phyloP scores from a whole-genome alignment of 2,329 filamentous ascomycete species.

The Ilyonectria mors-panacis region DNA sequence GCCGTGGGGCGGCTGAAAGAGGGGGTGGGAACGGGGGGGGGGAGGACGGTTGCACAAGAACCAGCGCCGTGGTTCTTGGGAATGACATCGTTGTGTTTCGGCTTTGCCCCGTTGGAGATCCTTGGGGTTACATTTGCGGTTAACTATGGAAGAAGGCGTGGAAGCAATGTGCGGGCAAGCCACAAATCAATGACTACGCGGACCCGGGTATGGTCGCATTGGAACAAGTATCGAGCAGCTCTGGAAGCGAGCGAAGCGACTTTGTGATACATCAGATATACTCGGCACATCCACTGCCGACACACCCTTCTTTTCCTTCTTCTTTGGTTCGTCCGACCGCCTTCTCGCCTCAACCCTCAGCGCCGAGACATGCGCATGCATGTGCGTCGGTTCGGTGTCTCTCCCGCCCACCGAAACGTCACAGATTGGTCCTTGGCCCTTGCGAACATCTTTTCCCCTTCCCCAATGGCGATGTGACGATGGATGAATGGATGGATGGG shows the following conservation, averaged over 20 bases:
- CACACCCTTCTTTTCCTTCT: not conserved
- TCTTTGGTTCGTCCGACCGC: not conserved
- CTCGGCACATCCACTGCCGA: not conserved
- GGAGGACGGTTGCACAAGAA: constrained; percentile 8
- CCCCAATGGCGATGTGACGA: too few species aligned
- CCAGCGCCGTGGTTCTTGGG: constrained; percentile 14
- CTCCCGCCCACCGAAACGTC: not conserved
- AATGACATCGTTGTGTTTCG: not conserved
- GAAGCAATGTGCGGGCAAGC: constrained; percentile 3
- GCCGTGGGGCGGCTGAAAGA: not conserved
- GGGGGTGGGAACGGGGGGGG: not conserved
- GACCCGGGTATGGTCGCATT: constrained; percentile 27
- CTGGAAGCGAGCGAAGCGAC: constrained; percentile 15
- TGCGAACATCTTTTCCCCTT: too few species aligned
- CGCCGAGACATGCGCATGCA: constrained; percentile 23
- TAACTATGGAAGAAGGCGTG: constrained; percentile 2
- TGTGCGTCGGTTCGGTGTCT: constrained; percentile 5
- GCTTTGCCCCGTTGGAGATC: not conserved
- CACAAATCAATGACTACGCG: constrained; percentile 21
- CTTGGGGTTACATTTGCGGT: not conserved
- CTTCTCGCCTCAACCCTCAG: constrained; percentile 6
- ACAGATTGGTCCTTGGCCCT: not conserved
- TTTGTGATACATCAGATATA: constrained; percentile 18
- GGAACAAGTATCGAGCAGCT: constrained; percentile 15
- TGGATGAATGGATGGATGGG: too few species aligned